Conservation (phyloP, 2,329 filamentous ascomycete species). For the Teratosphaeria nubilosa region DNA sequence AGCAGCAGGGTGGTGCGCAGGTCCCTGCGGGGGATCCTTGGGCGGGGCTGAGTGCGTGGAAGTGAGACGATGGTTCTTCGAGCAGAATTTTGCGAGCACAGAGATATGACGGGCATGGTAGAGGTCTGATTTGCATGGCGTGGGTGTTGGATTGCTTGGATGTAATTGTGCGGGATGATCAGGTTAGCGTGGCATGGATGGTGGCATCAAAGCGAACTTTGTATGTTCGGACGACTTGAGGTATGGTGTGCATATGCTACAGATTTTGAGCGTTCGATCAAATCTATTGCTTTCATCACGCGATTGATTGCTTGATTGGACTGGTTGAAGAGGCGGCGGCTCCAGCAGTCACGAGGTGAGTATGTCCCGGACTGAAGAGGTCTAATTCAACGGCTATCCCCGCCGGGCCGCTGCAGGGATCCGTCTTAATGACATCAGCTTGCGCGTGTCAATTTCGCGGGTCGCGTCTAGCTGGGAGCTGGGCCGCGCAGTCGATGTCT, state of each 20-base stretch:
- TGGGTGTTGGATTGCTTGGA: background rate
- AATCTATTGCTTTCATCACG: too few relatives aligned
- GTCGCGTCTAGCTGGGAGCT: background rate
- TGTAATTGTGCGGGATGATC: background rate
- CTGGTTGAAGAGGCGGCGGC: too few relatives aligned
- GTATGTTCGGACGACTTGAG: background rate
- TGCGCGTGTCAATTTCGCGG: background rate
- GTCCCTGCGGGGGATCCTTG: slow-evolving; percentile 48
- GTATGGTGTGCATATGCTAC: background rate
- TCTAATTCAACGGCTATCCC: background rate
- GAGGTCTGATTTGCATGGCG: background rate
- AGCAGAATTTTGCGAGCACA: background rate
- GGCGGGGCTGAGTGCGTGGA: slow-evolving; percentile 62
- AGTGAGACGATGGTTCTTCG: slow-evolving; percentile 30
- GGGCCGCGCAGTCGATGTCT: background rate
- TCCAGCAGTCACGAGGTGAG: too few relatives aligned
- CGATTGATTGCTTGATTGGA: too few relatives aligned
- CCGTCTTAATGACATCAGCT: background rate
- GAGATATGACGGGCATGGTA: too few relatives aligned
- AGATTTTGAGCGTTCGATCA: background rate
- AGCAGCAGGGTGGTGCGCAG: slow-evolving; percentile 29
- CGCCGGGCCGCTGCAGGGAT: background rate
- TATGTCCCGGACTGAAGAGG: too few relatives aligned
- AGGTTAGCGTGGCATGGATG: background rate
- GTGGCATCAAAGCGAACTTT: background rate